A percentile compares a stretch with the other conserved stretches of the same genome.
phyloP scores from a whole-genome alignment of 441 rosid species.

The Dalechampia spathulata region DNA sequence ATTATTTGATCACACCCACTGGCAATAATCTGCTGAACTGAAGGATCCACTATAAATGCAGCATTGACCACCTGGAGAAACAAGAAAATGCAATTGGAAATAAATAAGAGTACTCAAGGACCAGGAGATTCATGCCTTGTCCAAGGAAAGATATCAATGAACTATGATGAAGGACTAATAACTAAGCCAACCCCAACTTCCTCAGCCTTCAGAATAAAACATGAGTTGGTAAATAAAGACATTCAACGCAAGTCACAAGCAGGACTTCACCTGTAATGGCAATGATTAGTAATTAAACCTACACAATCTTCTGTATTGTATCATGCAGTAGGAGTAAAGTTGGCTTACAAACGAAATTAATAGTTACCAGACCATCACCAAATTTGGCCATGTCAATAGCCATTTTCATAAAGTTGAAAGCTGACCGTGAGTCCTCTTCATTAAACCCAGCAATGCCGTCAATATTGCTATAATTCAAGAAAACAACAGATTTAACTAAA shows the following conservation, averaged over 20 bases:
- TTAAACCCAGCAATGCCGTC: slow-evolving; percentile 76
- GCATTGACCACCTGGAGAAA: slow-evolving; percentile 62
- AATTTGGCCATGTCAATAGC: slow-evolving; percentile 55
- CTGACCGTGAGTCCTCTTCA: slow-evolving; percentile 46
- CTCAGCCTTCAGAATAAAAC: neutral
- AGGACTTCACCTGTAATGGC: neutral
- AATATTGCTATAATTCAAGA: slow-evolving; percentile 48
- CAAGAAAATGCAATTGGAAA: neutral
- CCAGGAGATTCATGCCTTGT: neutral
- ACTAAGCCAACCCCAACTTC: neutral
- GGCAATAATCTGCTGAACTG: slow-evolving; percentile 44
- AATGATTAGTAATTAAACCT: too few relatives aligned
- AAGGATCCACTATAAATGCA: slow-evolving; percentile 76
- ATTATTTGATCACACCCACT: slow-evolving; percentile 55
- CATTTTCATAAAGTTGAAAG: slow-evolving; percentile 53
- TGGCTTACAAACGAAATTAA: slow-evolving; percentile 10
- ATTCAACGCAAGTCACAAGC: neutral
- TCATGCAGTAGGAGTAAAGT: neutral
- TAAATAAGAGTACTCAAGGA: neutral
- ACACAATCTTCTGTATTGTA: neutral
- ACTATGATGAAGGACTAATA: neutral
- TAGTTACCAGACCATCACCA: slow-evolving; percentile 50
- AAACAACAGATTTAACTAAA: too few relatives aligned
- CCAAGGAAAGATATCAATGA: neutral
- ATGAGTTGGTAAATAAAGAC: neutral